A percentile compares a stretch with the other conserved stretches of the same genome.
Evolutionary conservation across 2,329 filamentous ascomycete species (phyloP).

Genomic region (Anisogramma anomala): DNA sequence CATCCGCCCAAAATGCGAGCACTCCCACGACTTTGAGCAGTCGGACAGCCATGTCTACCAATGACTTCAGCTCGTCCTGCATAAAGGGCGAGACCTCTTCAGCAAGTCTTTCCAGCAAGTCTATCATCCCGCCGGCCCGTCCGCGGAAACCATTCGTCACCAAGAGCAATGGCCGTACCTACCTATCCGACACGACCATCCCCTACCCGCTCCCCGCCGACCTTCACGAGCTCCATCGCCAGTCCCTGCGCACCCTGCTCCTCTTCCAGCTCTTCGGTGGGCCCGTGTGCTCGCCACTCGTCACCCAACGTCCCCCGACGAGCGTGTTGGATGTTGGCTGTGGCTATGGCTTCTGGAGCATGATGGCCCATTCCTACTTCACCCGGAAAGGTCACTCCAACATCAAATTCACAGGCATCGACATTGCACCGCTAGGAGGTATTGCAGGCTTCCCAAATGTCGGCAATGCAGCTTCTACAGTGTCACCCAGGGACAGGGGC

Average conservation of each 20-base stretch:
- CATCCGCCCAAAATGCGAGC: constrained; percentile 36
- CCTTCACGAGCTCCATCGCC: constrained; percentile 74
- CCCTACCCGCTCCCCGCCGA: constrained; percentile 84
- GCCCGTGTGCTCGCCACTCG: constrained; percentile 61
- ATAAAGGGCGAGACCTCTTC: constrained; percentile 29
- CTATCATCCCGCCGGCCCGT: constrained; percentile 20
- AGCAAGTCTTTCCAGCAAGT: constrained; percentile 18
- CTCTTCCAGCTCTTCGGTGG: constrained; percentile 71
- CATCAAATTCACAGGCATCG: constrained; percentile 71
- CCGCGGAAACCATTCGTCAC: constrained; percentile 47
- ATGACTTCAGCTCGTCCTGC: constrained; percentile 25
- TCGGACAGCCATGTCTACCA: constrained; percentile 38
- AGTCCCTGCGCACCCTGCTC: constrained; percentile 73
- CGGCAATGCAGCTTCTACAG: background rate
- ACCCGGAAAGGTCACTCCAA: constrained; percentile 53
- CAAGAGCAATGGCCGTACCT: constrained; percentile 64
- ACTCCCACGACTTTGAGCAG: constrained; percentile 31
- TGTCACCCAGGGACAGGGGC: constrained; percentile 1
- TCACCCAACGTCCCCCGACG: constrained; percentile 56
- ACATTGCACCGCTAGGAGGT: constrained; percentile 53
- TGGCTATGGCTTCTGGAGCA: constrained; percentile 81
- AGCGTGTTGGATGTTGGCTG: constrained; percentile 80
- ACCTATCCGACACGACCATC: constrained; percentile 60
- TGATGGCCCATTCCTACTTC: constrained; percentile 75
- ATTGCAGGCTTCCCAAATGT: constrained; percentile 12